Evolutionary conservation across 2,329 filamentous ascomycete species (phyloP).

Genomic region (Pseudocercospora vitis): DNA sequence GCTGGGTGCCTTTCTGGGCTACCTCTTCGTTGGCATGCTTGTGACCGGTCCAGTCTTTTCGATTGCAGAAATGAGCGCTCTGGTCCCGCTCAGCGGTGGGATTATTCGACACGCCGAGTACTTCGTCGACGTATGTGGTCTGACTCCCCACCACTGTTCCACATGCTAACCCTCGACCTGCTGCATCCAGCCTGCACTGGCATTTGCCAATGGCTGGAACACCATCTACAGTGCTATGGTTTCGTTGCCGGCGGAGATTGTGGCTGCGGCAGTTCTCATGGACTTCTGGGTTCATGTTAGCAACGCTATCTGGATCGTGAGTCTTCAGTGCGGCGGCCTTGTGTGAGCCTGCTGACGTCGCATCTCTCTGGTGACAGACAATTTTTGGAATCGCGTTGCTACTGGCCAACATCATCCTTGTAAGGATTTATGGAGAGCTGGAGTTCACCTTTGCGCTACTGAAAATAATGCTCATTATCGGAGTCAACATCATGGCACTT

Average conservation of each 20-base stretch:
- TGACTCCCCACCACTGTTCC: neutral
- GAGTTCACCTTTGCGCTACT: constrained; percentile 41
- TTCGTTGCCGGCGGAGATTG: constrained; percentile 27
- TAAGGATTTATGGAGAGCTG: constrained; percentile 39
- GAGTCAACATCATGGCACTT: constrained; percentile 39
- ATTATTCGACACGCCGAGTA: constrained; percentile 53
- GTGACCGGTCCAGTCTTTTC: constrained; percentile 53
- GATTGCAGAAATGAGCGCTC: constrained; percentile 52
- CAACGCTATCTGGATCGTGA: constrained; percentile 27
- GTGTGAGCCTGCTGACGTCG: neutral
- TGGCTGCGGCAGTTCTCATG: constrained; percentile 28
- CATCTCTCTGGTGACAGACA: constrained; percentile 27
- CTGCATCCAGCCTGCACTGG: neutral
- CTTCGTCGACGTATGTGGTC: constrained; percentile 48
- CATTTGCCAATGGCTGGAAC: constrained; percentile 14
- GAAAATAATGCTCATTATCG: constrained; percentile 48
- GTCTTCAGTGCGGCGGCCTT: no score
- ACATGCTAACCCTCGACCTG: neutral
- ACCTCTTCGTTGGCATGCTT: constrained; percentile 51
- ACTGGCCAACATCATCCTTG: constrained; percentile 23
- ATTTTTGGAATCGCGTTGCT: constrained; percentile 22
- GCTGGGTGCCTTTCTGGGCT: constrained; percentile 53
- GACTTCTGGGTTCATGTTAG: constrained; percentile 29
- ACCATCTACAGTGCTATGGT: constrained; percentile 21
- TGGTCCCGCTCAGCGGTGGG: constrained; percentile 53